phyloP scores from a whole-genome alignment of 2,329 filamentous ascomycete species.

The Paracoccidioides brasiliensis region DNA sequence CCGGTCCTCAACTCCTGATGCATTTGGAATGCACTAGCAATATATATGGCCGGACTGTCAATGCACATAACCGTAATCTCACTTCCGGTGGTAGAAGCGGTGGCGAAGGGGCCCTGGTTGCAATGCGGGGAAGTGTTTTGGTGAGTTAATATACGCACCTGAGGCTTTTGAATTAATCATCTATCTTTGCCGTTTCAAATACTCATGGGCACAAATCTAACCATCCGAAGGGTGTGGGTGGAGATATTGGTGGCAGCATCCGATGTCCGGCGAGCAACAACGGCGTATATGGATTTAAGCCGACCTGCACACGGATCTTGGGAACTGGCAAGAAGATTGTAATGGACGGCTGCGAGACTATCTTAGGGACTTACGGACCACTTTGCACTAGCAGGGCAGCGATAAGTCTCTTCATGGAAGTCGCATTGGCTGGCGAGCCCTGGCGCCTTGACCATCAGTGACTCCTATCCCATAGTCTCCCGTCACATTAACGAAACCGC shows the following conservation, averaged over 20 bases:
- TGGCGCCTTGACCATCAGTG: conserved; percentile 27
- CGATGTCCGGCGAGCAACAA: conserved; percentile 38
- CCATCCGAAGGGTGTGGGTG: conserved; percentile 47
- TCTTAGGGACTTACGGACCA: conserved; percentile 45
- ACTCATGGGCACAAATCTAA: neutral
- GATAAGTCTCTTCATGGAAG: conserved; percentile 19
- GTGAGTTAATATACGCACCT: conserved; percentile 18
- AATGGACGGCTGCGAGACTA: conserved; percentile 27
- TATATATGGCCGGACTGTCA: conserved; percentile 48
- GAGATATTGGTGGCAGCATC: conserved; percentile 43
- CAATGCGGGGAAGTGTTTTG: conserved; percentile 45
- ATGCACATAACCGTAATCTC: conserved; percentile 47
- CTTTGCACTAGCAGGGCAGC: conserved; percentile 42
- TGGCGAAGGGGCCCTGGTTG: conserved; percentile 49
- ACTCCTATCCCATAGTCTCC: conserved; percentile 26
- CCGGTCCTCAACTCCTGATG: conserved; percentile 47
- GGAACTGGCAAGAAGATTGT: conserved; percentile 33
- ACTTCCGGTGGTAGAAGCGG: conserved; percentile 53
- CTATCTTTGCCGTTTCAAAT: neutral
- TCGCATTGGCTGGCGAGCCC: conserved; percentile 22
- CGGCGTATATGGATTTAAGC: conserved; percentile 40
- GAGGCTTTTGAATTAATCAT: neutral
- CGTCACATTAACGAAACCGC: conserved; percentile 11
- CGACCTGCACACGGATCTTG: conserved; percentile 35
- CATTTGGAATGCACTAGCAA: conserved; percentile 47